A percentile compares a stretch with the other conserved stretches of the same genome.
Conservation (phyloP, 2,329 filamentous ascomycete genomes). For the Aspergillus sp. region DNA sequence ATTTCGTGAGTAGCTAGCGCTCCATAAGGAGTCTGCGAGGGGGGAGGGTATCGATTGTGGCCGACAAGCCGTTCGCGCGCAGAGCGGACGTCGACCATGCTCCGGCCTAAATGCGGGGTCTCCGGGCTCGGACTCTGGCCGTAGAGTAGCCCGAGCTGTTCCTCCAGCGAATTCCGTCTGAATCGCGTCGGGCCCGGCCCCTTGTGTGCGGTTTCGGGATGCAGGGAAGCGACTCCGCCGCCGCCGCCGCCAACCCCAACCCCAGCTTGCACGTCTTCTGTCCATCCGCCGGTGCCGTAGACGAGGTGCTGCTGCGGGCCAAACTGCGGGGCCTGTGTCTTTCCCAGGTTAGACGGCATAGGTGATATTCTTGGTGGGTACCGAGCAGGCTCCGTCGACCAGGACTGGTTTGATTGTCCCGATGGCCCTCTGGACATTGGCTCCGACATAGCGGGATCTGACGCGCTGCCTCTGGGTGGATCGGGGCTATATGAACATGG, state of each 20-base stretch:
- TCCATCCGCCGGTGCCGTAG: conserved; percentile 15
- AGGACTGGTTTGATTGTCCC: conserved; percentile 25
- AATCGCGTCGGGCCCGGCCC: too few species aligned
- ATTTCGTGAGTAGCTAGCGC: background rate
- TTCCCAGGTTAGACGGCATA: conserved; percentile 5
- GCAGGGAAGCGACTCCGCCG: too few species aligned
- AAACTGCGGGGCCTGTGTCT: conserved; percentile 7
- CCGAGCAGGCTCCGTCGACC: conserved; percentile 27
- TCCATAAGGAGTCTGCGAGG: background rate
- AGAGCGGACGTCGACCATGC: background rate
- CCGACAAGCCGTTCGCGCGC: background rate
- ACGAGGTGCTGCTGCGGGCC: conserved; percentile 12
- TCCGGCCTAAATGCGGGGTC: too few species aligned
- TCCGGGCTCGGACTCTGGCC: background rate
- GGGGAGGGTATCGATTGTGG: background rate
- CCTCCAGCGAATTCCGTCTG: conserved; percentile 3
- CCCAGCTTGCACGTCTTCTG: conserved; percentile 7
- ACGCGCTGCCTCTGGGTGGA: conserved; percentile 15
- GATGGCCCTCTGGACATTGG: conserved; percentile 28
- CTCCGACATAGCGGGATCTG: conserved; percentile 18
- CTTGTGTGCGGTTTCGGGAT: too few species aligned
- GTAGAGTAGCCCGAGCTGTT: background rate
- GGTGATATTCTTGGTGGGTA: conserved; percentile 19
- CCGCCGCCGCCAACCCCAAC: too few species aligned
- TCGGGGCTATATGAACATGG: conserved; percentile 11